phyloP scores from a whole-genome alignment of 2,329 filamentous ascomycete genomes.

The Colletotrichum tropicicola region DNA sequence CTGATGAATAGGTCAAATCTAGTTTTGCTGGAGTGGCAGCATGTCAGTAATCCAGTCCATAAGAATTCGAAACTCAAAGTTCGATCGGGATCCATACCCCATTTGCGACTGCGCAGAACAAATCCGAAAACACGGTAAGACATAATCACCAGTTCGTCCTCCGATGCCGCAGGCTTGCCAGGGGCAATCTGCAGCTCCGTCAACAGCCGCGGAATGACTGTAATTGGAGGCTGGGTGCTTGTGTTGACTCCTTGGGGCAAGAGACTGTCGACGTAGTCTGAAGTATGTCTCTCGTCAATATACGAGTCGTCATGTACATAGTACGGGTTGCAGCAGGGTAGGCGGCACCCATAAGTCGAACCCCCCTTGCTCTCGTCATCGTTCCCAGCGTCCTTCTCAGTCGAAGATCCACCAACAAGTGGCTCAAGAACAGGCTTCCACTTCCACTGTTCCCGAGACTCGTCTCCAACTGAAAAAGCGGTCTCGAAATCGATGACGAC shows the following conservation, averaged over 20 bases:
- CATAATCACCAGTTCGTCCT: background rate
- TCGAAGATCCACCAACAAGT: background rate
- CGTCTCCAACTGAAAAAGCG: background rate
- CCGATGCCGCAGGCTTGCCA: background rate
- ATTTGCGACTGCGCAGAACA: background rate
- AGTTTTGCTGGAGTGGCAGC: background rate
- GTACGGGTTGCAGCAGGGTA: background rate
- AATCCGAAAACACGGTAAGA: background rate
- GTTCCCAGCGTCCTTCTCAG: background rate
- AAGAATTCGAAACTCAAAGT: background rate
- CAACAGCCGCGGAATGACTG: background rate
- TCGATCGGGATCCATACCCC: background rate
- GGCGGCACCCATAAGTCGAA: background rate
- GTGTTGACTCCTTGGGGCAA: background rate
- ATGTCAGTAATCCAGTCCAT: background rate
- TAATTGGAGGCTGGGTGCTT: background rate
- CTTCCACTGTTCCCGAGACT: background rate
- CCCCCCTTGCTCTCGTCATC: no score
- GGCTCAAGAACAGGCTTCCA: background rate
- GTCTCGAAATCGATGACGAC: background rate
- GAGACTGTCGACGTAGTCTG: background rate
- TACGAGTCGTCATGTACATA: background rate
- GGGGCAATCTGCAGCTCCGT: background rate
- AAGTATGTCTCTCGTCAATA: background rate
- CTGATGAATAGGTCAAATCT: background rate